A percentile compares a stretch with the other conserved stretches of the same genome.
These are phyloP conservation scores for Camellia granthamiana DNA, from an alignment of 148 eudicot species.

Conservation along the genomic window DNA sequence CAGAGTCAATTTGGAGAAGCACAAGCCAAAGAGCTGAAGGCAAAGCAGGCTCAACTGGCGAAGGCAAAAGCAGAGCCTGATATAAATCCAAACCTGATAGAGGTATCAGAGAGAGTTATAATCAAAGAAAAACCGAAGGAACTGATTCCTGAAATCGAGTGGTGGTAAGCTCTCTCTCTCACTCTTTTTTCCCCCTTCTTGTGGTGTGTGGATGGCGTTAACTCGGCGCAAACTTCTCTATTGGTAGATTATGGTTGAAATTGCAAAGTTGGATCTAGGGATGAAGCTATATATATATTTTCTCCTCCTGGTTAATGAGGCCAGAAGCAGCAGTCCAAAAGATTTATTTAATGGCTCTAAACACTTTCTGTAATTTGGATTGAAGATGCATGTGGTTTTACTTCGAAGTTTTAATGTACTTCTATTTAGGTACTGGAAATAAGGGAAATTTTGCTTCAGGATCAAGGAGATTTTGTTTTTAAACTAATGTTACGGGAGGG, in stretches of 20 bases:
- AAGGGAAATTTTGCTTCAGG: not conserved
- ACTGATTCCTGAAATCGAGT: slow-evolving; percentile 85
- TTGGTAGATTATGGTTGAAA: not conserved
- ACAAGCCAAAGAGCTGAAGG: slow-evolving; percentile 86
- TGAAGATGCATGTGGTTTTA: not conserved
- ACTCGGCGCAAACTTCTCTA: not conserved
- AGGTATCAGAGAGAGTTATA: slow-evolving; percentile 79
- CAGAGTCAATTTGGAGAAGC: slow-evolving; percentile 99
- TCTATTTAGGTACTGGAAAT: not conserved
- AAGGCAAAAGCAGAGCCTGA: slow-evolving; percentile 96
- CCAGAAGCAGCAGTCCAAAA: not conserved
- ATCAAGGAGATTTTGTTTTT: not conserved
- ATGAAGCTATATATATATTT: too few species aligned
- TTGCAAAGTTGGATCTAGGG: not conserved
- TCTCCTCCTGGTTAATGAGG: too few species aligned
- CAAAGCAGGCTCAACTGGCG: slow-evolving; percentile 90
- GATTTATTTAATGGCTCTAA: not conserved
- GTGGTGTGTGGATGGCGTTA: not conserved
- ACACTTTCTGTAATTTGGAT: not conserved
- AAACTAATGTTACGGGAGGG: not conserved
- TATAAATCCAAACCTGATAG: slow-evolving; percentile 94
- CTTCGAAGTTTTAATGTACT: not conserved
- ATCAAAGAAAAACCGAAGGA: slow-evolving; percentile 81
- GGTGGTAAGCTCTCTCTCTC: slow-evolving; percentile 68
- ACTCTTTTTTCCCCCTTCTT: not conserved